Percentiles rank a stretch among this genome's conserved stretches.
These are phyloP conservation scores for Ogataea thermomethanolica DNA, from an alignment of 805 yeast species.

Conservation along the genomic window DNA sequence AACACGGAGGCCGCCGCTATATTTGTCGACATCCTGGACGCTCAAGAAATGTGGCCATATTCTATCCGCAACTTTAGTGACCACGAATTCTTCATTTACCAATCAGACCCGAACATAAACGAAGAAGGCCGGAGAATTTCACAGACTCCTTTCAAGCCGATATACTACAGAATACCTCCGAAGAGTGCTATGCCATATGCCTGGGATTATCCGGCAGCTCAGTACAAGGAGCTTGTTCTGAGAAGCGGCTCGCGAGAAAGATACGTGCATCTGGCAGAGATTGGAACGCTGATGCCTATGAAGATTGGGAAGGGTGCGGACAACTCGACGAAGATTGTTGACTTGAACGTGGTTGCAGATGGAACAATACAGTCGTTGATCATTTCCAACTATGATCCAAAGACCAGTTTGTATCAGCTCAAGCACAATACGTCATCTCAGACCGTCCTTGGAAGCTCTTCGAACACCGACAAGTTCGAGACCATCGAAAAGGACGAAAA, in stretches of 20 bases:
- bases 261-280: slow-evolving; percentile 82
- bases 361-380: slow-evolving; percentile 91
- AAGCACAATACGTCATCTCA: slow-evolving; percentile 29
- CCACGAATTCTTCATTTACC: slow-evolving; percentile 81
- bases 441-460: slow-evolving; percentile 26
- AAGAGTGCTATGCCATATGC: slow-evolving; percentile 97
- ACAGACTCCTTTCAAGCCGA: slow-evolving; percentile 65
- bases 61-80: slow-evolving; percentile 89
- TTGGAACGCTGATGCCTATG: slow-evolving; percentile 88
- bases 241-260: slow-evolving; percentile 72
- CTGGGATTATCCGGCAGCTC: slow-evolving; percentile 95
- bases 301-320: slow-evolving; percentile 51
- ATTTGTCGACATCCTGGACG: slow-evolving; percentile 69
- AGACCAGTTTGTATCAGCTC: slow-evolving; percentile 69
- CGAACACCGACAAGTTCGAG: slow-evolving; percentile 47
- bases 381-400: slow-evolving; percentile 77
- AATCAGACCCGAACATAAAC: slow-evolving; percentile 68
- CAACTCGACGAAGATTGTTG: slow-evolving; percentile 54
- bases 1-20: slow-evolving; percentile 78
- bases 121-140: slow-evolving; percentile 60
- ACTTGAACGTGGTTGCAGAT: slow-evolving; percentile 90
- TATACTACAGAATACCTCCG: slow-evolving; percentile 78
- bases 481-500: slow-evolving; percentile 52
- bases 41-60: slow-evolving; percentile 84
- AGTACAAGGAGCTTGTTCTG: slow-evolving; percentile 72